Evolutionary conservation across 345 rosid genomes (phyloP).

Genomic region (Gossypium herbaceum): DNA sequence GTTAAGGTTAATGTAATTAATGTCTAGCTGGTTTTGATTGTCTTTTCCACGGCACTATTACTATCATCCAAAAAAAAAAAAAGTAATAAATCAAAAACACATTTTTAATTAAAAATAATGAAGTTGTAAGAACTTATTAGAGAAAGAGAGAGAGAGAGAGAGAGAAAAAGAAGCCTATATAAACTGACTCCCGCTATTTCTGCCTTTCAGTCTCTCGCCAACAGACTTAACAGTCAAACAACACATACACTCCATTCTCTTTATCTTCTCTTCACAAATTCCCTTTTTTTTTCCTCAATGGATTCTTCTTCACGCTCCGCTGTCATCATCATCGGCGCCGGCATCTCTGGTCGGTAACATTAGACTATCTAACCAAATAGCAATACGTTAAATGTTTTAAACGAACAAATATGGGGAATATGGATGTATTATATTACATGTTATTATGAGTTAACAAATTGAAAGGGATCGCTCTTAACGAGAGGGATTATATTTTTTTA

Average conservation of each 20-base stretch:
- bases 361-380: not conserved
- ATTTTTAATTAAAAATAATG: no score
- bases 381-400: not conserved
- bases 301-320: slow-evolving; percentile 50
- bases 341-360: slow-evolving; percentile 64
- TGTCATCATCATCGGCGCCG: slow-evolving; percentile 92
- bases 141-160: not conserved
- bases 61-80: no score
- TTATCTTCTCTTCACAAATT: not conserved
- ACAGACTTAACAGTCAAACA: not conserved
- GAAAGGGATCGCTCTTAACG: not conserved
- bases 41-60: no score
- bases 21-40: no score
- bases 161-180: slow-evolving; percentile 19
- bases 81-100: no score
- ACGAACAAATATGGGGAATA: not conserved
- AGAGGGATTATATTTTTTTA: not conserved
- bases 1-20: no score
- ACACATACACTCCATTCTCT: not conserved
- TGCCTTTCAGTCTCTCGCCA: slow-evolving; percentile 17
- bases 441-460: not conserved
- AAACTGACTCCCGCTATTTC: slow-evolving; percentile 48
- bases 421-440: no score
- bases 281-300: slow-evolving; percentile 20
- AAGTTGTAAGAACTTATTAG: no score